Base-by-base conservation (phyloP, 2,329 filamentous ascomycete species). In the Paecilomyces sp. region DNA sequence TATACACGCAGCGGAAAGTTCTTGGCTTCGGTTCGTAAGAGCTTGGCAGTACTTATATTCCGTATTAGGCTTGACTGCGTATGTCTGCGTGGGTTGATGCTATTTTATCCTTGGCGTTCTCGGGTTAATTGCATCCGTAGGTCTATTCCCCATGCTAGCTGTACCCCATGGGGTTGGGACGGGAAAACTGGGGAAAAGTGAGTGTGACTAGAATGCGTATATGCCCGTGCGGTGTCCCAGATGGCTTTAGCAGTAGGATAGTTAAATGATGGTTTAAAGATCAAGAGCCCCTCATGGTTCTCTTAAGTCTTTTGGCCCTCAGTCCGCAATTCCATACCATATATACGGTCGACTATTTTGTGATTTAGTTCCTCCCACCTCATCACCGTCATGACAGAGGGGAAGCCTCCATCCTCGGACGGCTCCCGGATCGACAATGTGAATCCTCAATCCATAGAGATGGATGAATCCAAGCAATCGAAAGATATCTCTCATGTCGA, bases 401-500 rank as follows among this genome's bases (percentile, higher is more conserved):
- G 36, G 13, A 41, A 15, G 36, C 36, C 12, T 6, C 36, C 36
- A 5, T n/a, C 13, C 2, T 41, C 36, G 36, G 36, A 12, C 4
- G 36, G 41, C 31, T 22, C 28, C 50, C 51, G 25, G 15, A 41
- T 51, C 22, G 28, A 57, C 54, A 31, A 24, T n/a, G 12, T 30
- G 12, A 57, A 15, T 18, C 36, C 13, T 30, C 30, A 18, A 3
- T 5, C 41, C 24, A 30, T 28, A 9, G 54, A 22, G 36, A 34
- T 13, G 13, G n/a, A 36, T 22, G 54, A 11, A 3, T 57, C 57
- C 8, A 63, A 66, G 58, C 59, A 57, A 54, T 70, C 66, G n/a
- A 59, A 67, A 52, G 74, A 75, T 47, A 70, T 77, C 60, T 69
- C 72, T 6, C 75, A 82, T 58, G 75, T 85, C 59, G 82, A 84